These are phyloP conservation scores for Trichoderma semiorbis DNA, from an alignment of 2,329 filamentous ascomycete genomes.

Conservation along the genomic window DNA sequence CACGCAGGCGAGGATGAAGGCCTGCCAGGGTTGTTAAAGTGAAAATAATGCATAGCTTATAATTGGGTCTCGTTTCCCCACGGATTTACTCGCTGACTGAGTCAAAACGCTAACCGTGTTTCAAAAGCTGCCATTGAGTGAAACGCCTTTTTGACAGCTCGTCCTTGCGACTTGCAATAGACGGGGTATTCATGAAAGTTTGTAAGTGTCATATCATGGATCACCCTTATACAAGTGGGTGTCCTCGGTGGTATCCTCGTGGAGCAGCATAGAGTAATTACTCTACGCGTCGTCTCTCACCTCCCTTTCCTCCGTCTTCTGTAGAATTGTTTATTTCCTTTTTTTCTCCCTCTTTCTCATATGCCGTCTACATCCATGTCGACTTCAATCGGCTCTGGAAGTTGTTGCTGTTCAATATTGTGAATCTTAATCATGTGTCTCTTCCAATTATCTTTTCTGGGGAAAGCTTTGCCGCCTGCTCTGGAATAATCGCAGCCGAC, in stretches of 20 bases:
- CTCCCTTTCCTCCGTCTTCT: not conserved
- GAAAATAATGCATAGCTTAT: not conserved
- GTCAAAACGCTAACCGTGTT: not conserved
- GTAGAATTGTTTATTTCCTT: not conserved
- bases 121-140: not conserved
- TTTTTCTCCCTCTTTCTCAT: not conserved
- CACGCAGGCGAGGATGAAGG: not conserved
- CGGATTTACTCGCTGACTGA: not conserved
- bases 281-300: not conserved
- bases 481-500: conserved; percentile 54
- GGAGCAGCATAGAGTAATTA: not conserved
- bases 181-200: not conserved
- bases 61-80: not conserved
- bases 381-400: conserved; percentile 42
- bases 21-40: not conserved
- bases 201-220: not conserved
- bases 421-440: conserved; percentile 62
- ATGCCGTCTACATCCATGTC: conserved; percentile 35
- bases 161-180: not conserved
- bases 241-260: not conserved
- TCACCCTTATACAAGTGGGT: not conserved
- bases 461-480: conserved; percentile 55
- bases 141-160: not conserved
- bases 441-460: conserved; percentile 61
- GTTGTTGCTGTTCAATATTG: conserved; percentile 37